Evolutionary conservation across 768 basidiomycete genomes (phyloP).

Genomic region (Coprinellus aureogranulatus): DNA sequence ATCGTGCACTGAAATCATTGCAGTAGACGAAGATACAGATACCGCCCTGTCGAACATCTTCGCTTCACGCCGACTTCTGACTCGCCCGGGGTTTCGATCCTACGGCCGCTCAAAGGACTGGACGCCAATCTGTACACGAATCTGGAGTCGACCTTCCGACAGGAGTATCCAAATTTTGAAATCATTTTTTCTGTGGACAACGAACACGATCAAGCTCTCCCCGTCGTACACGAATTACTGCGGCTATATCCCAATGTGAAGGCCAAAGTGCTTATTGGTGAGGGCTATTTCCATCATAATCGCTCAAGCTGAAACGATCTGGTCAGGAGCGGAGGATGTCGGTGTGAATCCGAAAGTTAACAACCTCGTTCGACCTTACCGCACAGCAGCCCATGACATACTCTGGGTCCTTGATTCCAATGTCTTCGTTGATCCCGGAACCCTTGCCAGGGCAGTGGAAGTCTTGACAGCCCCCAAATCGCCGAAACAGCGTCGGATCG

Average conservation of each 20-base stretch:
- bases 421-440: slow-evolving; percentile 71
- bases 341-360: slow-evolving; percentile 98
- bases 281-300: slow-evolving; percentile 16
- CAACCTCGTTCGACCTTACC: slow-evolving; percentile 86
- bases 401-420: slow-evolving; percentile 99
- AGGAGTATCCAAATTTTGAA: slow-evolving; percentile 91
- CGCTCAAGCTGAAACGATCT: slow-evolving; percentile 1
- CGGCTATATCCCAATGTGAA: slow-evolving; percentile 74
- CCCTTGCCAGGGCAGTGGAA: slow-evolving; percentile 83
- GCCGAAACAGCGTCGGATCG: slow-evolving; percentile 51
- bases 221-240: slow-evolving; percentile 74
- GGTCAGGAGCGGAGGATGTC: slow-evolving; percentile 72
- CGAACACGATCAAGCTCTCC: slow-evolving; percentile 83
- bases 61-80: slow-evolving; percentile 42
- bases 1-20: neutral
- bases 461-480: slow-evolving; percentile 46
- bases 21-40: slow-evolving; percentile 76
- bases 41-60: slow-evolving; percentile 61
- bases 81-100: slow-evolving; percentile 87
- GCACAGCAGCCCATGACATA: slow-evolving; percentile 79
- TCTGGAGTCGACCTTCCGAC: slow-evolving; percentile 86
- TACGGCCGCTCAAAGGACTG: slow-evolving; percentile 91
- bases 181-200: slow-evolving; percentile 91
- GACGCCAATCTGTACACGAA: slow-evolving; percentile 97
- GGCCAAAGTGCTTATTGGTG: slow-evolving; percentile 76